A percentile compares a stretch with the other conserved stretches of the same genome.
Evolutionary conservation across 2,329 filamentous ascomycete genomes (phyloP).

Genomic region (Scorias spongiosa): DNA sequence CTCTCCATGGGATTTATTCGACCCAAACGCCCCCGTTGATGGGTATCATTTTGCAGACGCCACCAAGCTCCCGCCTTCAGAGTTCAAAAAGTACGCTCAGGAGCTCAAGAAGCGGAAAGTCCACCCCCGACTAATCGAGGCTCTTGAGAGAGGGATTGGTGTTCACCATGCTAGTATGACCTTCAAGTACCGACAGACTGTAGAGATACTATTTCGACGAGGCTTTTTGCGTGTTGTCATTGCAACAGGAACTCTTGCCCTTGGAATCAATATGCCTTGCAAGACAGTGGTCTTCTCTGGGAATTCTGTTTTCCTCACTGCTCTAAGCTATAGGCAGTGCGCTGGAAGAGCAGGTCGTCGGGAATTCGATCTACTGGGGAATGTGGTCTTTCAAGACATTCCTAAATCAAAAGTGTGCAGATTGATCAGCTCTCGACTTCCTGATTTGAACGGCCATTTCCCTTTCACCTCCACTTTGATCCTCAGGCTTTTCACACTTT

Average conservation of each 20-base stretch:
- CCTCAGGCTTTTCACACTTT: slow-evolving; percentile 50
- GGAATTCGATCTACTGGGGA: slow-evolving; percentile 67
- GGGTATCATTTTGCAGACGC: slow-evolving; percentile 52
- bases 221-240: slow-evolving; percentile 57
- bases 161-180: slow-evolving; percentile 74
- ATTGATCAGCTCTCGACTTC: slow-evolving; percentile 57
- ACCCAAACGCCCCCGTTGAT: slow-evolving; percentile 47
- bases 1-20: slow-evolving; percentile 48
- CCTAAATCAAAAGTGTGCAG: slow-evolving; percentile 45
- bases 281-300: slow-evolving; percentile 66
- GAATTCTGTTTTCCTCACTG: slow-evolving; percentile 57
- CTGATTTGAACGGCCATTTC: slow-evolving; percentile 63
- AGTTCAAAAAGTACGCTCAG: slow-evolving; percentile 41
- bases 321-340: slow-evolving; percentile 62
- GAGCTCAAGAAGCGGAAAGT: slow-evolving; percentile 39
- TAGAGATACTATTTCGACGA: slow-evolving; percentile 60
- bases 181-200: slow-evolving; percentile 54
- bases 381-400: slow-evolving; percentile 63
- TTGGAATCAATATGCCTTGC: slow-evolving; percentile 75
- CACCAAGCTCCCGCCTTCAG: slow-evolving; percentile 41
- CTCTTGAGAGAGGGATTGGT: slow-evolving; percentile 52
- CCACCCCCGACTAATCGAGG: slow-evolving; percentile 39
- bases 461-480: slow-evolving; percentile 61
- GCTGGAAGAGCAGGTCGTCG: slow-evolving; percentile 64
- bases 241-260: slow-evolving; percentile 58